These are phyloP conservation scores for Drechslerella dactyloides DNA, from an alignment of 2,329 filamentous ascomycete genomes.

Conservation along the genomic window DNA sequence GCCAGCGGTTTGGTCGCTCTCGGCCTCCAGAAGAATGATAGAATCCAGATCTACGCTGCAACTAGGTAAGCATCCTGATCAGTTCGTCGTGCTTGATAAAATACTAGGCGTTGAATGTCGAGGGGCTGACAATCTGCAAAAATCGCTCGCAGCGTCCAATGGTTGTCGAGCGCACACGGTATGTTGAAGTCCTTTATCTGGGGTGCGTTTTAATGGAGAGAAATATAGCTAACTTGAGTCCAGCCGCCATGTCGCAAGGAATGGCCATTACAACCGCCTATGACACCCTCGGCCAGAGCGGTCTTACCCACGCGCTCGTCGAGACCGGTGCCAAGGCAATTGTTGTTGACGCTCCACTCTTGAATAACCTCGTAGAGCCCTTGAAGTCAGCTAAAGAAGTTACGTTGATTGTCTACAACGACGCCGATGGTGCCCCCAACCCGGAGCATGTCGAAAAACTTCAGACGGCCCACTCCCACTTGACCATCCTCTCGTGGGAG, in stretches of 20 bases:
- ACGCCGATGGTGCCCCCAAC: conserved; percentile 64
- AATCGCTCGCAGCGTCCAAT: conserved; percentile 68
- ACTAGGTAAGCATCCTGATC: conserved; percentile 66
- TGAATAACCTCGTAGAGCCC: conserved; percentile 66
- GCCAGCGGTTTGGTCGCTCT: conserved; percentile 77
- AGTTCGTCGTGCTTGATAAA: background rate
- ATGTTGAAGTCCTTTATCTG: conserved; percentile 51
- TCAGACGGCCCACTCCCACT: conserved; percentile 64
- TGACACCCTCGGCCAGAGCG: conserved; percentile 84
- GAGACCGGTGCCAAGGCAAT: conserved; percentile 82
- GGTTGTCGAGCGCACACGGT: conserved; percentile 82
- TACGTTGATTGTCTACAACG: conserved; percentile 69
- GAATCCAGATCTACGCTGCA: conserved; percentile 81
- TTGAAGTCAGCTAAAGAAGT: conserved; percentile 67
- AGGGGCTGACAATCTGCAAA: conserved; percentile 4
- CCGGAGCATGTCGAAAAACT: conserved; percentile 63
- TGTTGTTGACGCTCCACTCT: conserved; percentile 82
- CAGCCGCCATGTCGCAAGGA: conserved; percentile 76
- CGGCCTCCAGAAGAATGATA: conserved; percentile 71
- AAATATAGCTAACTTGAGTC: conserved; percentile 15
- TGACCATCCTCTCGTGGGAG: conserved; percentile 65
- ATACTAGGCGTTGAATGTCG: conserved; percentile 20
- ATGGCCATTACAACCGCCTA: conserved; percentile 93
- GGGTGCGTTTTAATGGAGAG: background rate
- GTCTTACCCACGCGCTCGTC: conserved; percentile 81